Evolutionary conservation across 2,329 filamentous ascomycete species (phyloP).

Genomic region (Talaromyces sp.): DNA sequence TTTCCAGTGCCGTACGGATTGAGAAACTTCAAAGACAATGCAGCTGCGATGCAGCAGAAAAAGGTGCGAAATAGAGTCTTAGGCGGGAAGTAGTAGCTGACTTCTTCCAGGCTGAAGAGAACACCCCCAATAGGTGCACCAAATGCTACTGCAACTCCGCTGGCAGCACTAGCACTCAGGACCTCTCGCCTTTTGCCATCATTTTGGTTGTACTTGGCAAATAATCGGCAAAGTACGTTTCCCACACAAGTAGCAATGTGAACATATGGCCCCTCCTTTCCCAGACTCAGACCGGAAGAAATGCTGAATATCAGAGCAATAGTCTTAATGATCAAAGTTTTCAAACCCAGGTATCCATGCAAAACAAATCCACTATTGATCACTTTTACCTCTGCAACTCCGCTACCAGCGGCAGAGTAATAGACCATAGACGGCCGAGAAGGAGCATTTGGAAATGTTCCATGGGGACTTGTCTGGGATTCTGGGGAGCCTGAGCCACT

Average conservation of each 20-base stretch:
- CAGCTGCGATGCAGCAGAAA: slow-evolving; percentile 93
- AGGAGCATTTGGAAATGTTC: slow-evolving; percentile 34
- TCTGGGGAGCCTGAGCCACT: slow-evolving; percentile 41
- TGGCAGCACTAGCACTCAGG: slow-evolving; percentile 87
- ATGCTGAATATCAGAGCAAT: slow-evolving; percentile 83
- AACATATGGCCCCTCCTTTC: slow-evolving; percentile 96
- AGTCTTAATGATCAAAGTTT: slow-evolving; percentile 84
- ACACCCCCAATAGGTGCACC: slow-evolving; percentile 89
- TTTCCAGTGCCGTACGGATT: slow-evolving; percentile 96
- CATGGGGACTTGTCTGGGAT: slow-evolving; percentile 45
- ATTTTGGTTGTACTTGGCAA: slow-evolving; percentile 89
- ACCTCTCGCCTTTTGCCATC: slow-evolving; percentile 93
- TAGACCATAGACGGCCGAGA: slow-evolving; percentile 76
- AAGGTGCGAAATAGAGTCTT: slow-evolving; percentile 98
- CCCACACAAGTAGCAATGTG: slow-evolving; percentile 95
- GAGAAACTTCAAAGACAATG: slow-evolving; percentile 87
- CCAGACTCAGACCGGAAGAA: slow-evolving; percentile 87
- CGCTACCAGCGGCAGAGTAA: slow-evolving; percentile 93
- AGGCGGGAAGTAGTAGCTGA: slow-evolving; percentile 93
- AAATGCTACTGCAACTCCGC: slow-evolving; percentile 91
- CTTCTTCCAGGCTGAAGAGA: slow-evolving; percentile 91
- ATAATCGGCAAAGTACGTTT: slow-evolving; percentile 93
- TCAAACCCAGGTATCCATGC: slow-evolving; percentile 89
- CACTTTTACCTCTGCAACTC: slow-evolving; percentile 94
- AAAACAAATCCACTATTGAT: slow-evolving; percentile 97